These are phyloP conservation scores for Jacaranda copaia DNA, from an alignment of 257 asterid species.

Conservation along the genomic window DNA sequence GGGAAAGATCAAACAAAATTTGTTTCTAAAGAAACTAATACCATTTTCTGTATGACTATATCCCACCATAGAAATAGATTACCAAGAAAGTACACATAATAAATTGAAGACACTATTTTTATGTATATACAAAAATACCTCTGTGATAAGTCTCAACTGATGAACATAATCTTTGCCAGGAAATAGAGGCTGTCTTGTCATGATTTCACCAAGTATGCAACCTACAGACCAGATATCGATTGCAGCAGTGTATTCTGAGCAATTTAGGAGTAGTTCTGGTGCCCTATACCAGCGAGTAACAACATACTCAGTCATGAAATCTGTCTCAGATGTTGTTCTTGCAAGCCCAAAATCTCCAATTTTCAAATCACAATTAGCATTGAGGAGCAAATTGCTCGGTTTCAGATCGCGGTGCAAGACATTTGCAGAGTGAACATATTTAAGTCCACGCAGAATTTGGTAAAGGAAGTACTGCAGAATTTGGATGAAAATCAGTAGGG, in stretches of 20 bases:
- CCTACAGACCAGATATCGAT: constrained; percentile 99
- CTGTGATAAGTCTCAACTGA: constrained; percentile 94
- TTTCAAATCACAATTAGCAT: constrained; percentile 87
- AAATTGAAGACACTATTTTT: neutral
- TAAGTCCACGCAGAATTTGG: constrained; percentile 93
- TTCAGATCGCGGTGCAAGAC: constrained; percentile 97
- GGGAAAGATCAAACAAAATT: no score
- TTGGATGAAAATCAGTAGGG: constrained; percentile 27
- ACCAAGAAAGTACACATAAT: neutral
- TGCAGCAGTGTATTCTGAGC: constrained; percentile 97
- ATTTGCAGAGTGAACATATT: constrained; percentile 90
- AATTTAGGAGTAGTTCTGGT: constrained; percentile 93
- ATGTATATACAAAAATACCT: constrained; percentile 51
- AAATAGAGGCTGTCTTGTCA: constrained; percentile 92
- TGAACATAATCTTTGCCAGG: constrained; percentile 98
- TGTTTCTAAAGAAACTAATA: no score
- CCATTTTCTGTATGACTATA: no score
- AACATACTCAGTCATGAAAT: constrained; percentile 99
- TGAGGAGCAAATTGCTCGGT: constrained; percentile 91
- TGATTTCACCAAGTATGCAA: constrained; percentile 94
- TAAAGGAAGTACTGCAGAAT: constrained; percentile 88
- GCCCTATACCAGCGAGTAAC: constrained; percentile 99
- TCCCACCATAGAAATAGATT: neutral
- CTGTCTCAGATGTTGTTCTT: constrained; percentile 97
- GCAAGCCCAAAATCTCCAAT: constrained; percentile 98